Evolutionary conservation across 148 eudicot species (phyloP), one percentile per base, ranked within the genome.

Genomic region (Amaranthus hypochondriacus): DNA sequence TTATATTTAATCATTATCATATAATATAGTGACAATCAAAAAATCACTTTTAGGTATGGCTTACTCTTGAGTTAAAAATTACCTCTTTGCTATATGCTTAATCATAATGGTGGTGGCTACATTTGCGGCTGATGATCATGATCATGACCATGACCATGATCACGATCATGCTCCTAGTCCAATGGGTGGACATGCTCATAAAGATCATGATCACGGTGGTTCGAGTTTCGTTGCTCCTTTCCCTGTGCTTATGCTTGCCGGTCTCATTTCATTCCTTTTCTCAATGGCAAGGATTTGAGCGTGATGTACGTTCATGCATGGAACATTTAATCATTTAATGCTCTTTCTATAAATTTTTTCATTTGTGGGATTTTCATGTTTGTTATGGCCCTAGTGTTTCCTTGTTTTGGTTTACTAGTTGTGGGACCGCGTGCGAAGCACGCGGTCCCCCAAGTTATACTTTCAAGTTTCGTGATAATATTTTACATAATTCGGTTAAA

Each of bases 221-320:
- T 56, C 72, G 7, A 47, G 21, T 21, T 56, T 49, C 6, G 48
- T 66, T 48, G 72, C 71, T 48, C 48, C 71, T 47, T 56, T 59
- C 14, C 71, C 71, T 0, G 64, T 56, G 4, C 13, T 75, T 48
- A 57, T 75, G 12, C 56, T 75, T 7, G 66, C 56, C 5, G 18
- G 39, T 28, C 39, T 50, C 56, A 14, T 72, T 13, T 56, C 66
- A 11, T 59, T 18, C 66, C 12, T 72, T 21, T 60, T 72, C 6
- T 28, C 75, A 6, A n/a, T 72, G 48, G 66, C 57, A 11, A 72
- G 66, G 75, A 59, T n/a, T n/a, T n/a, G n/a, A n/a, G n/a, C n/a
- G n/a, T n/a, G n/a, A n/a, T n/a, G n/a, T n/a, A n/a, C n/a, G n/a
- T n/a, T n/a, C n/a, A n/a, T n/a, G n/a, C n/a, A n/a, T n/a, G n/a